Percentiles rank a stretch among this genome's conserved stretches.
phyloP scores from a whole-genome alignment of 352 stramenopile genomes.

The Globisporangium alternatum region DNA sequence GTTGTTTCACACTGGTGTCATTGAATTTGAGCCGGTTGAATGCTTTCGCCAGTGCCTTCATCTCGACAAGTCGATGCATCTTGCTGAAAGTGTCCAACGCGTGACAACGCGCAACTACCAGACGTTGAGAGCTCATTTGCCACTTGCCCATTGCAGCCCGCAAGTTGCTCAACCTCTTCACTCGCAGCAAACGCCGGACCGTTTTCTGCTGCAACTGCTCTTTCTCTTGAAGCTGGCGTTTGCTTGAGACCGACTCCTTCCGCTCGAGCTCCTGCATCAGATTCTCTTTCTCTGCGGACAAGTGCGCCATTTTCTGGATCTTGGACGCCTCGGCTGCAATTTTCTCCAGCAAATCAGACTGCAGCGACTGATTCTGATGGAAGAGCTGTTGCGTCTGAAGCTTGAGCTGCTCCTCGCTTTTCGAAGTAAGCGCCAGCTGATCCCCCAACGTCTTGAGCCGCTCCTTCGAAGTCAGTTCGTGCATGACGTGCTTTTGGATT shows the following conservation, averaged over 20 bases:
- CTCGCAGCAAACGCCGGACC: constrained; percentile 31
- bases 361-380: constrained; percentile 63
- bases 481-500: constrained; percentile 56
- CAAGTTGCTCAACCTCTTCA: constrained; percentile 30
- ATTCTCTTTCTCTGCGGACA: constrained; percentile 58
- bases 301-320: constrained; percentile 64
- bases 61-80: constrained; percentile 5
- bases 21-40: constrained; percentile 9
- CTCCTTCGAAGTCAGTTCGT: constrained; percentile 52
- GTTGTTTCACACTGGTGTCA: not conserved
- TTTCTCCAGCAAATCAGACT: constrained; percentile 65
- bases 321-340: constrained; percentile 61
- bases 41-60: constrained; percentile 12
- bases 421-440: constrained; percentile 45
- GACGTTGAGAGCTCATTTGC: constrained; percentile 5
- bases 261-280: constrained; percentile 50
- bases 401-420: constrained; percentile 69
- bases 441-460: constrained; percentile 51
- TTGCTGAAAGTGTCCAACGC: constrained; percentile 6
- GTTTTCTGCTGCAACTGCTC: constrained; percentile 26
- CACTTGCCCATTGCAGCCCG: constrained; percentile 9
- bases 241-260: constrained; percentile 31
- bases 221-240: constrained; percentile 27
- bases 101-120: not conserved
- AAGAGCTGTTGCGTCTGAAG: constrained; percentile 67